Evolutionary conservation across 169 alveolate species (phyloP).

Genomic region (Cystoisospora suis): DNA sequence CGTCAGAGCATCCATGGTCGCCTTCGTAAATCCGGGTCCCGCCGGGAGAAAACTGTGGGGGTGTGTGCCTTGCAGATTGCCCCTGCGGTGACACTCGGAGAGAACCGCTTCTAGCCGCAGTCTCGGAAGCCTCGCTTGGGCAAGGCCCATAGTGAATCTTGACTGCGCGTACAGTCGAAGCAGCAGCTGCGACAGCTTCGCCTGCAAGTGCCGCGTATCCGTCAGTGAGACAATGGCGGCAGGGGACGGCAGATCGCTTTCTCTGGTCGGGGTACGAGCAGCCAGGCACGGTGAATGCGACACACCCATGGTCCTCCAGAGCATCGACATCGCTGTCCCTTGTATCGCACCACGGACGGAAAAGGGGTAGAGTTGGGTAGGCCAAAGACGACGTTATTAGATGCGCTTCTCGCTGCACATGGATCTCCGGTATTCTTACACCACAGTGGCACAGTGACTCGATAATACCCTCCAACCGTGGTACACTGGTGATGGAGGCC

Average conservation of each 20-base stretch:
- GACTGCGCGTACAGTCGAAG: not conserved
- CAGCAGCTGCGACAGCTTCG: slow-evolving; percentile 15
- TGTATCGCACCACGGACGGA: slow-evolving; percentile 26
- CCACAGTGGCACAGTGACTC: not conserved
- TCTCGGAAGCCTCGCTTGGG: not conserved
- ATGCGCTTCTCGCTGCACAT: not conserved
- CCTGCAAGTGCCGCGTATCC: not conserved
- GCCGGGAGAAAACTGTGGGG: too few species aligned
- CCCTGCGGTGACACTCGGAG: too few species aligned
- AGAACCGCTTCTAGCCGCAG: not conserved
- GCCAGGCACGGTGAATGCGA: not conserved
- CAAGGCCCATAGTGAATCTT: not conserved
- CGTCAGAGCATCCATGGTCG: too few species aligned
- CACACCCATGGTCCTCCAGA: not conserved
- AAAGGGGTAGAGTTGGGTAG: slow-evolving; percentile 11
- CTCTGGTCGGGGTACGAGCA: not conserved
- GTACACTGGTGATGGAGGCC: too few species aligned
- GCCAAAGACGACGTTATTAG: not conserved
- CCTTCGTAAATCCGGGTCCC: too few species aligned
- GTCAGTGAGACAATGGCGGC: not conserved
- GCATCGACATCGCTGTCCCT: not conserved
- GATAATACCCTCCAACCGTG: not conserved
- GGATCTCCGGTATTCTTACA: not conserved
- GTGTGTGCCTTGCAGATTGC: too few species aligned
- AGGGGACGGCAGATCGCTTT: not conserved